phyloP scores from a whole-genome alignment of 2,329 filamentous ascomycete genomes.

The Colletotrichum godetiae region DNA sequence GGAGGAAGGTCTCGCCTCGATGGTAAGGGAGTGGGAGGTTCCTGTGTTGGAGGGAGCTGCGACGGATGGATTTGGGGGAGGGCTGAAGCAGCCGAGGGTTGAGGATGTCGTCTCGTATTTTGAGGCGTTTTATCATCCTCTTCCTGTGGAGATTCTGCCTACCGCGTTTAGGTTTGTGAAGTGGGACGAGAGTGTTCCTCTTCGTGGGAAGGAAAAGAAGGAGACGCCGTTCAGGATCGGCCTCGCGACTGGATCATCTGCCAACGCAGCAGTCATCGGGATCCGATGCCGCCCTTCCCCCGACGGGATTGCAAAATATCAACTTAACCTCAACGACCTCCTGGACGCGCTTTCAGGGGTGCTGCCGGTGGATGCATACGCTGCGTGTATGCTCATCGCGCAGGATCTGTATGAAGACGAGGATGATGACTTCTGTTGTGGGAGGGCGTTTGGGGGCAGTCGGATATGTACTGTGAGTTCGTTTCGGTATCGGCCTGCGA shows the following conservation, averaged over 20 bases:
- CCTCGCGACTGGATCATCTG: slow-evolving; percentile 49
- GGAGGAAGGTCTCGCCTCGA: slow-evolving; percentile 45
- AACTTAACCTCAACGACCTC: slow-evolving; percentile 71
- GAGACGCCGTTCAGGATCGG: slow-evolving; percentile 48
- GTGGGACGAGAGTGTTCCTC: slow-evolving; percentile 52
- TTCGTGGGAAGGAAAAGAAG: slow-evolving; percentile 39
- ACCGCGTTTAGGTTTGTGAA: slow-evolving; percentile 55
- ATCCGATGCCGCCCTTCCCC: slow-evolving; percentile 62
- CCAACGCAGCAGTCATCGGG: slow-evolving; percentile 52
- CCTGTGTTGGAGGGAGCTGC: slow-evolving; percentile 38
- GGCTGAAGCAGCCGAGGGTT: slow-evolving; percentile 37
- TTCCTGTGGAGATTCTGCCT: slow-evolving; percentile 59
- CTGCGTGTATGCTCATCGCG: slow-evolving; percentile 65
- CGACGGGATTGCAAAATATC: slow-evolving; percentile 58
- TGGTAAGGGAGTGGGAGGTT: slow-evolving; percentile 56
- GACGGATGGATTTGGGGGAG: slow-evolving; percentile 25
- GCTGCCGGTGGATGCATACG: slow-evolving; percentile 68
- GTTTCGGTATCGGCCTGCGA: slow-evolving; percentile 67
- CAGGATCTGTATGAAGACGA: slow-evolving; percentile 76
- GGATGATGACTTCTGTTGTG: slow-evolving; percentile 75
- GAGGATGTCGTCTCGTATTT: slow-evolving; percentile 52
- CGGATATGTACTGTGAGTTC: slow-evolving; percentile 70
- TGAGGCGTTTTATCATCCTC: slow-evolving; percentile 62
- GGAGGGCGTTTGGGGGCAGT: slow-evolving; percentile 73
- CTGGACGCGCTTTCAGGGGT: slow-evolving; percentile 66